Percentiles rank a stretch among this genome's conserved stretches.
phyloP scores from a whole-genome alignment of 768 basidiomycete species.

The Cystobasidium tubakii region DNA sequence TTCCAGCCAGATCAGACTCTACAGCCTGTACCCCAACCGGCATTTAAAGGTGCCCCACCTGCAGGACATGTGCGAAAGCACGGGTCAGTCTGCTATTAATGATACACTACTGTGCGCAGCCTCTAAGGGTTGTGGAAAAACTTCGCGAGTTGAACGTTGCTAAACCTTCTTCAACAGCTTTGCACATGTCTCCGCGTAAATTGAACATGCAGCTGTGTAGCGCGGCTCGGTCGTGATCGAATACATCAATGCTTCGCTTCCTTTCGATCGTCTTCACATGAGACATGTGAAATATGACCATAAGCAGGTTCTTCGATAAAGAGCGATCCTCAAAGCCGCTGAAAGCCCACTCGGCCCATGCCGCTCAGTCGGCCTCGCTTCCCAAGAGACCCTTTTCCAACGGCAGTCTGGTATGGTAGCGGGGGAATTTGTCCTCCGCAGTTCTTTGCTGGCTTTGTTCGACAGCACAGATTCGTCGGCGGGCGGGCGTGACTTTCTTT shows the following conservation, averaged over 20 bases:
- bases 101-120: no score
- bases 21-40: no score
- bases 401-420: no score
- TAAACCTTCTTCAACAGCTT: neutral
- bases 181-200: neutral
- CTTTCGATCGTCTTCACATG: slow-evolving; percentile 6
- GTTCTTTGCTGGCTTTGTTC: neutral
- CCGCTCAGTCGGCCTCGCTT: neutral
- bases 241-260: no score
- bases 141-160: no score
- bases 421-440: neutral
- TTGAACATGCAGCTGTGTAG: neutral
- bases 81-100: no score
- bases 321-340: neutral
- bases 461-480: neutral
- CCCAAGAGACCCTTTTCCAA: neutral
- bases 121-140: no score
- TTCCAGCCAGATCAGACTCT: no score
- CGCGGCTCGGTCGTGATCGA: no score
- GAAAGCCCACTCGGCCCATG: neutral
- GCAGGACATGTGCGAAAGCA: no score
- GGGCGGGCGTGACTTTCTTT: neutral
- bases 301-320: neutral
- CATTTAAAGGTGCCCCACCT: no score
- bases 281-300: slow-evolving; percentile 12